Base-by-base conservation (phyloP, 2,329 filamentous ascomycete genomes). In the Xenoacremonium recifei region DNA sequence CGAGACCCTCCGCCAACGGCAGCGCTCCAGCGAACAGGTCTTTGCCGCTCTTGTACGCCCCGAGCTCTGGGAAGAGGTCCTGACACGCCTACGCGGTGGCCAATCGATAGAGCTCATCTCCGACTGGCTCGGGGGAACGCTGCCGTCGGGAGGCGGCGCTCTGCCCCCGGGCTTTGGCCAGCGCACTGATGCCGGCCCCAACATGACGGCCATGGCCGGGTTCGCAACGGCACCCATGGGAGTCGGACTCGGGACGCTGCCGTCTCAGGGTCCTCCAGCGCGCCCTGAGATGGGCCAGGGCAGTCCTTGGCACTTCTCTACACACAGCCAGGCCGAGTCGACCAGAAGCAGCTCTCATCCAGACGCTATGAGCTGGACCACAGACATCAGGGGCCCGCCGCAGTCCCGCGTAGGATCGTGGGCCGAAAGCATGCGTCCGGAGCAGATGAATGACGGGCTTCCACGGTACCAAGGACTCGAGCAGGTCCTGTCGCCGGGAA, bases 91-190 rank as follows among this genome's bases (percentile, higher is more conserved):
- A 32, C 77, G 75, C 31, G 65, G 60, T 19, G 79, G 80, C 31
- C 75, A 82, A 45, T 65, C 70, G 7, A 61, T 81, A 17, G 77
- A 82, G 33, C 65, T 47, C 34, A 79, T 84, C 41, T 75, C 77
- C 4, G 74, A 79, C 37, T 80, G 74, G 70, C 66, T 84, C 2
- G 66, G 61, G 13, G 55, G 52, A 3, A 48, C 55, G 3, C 41
- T 65, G 4, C 58, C 64, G 6, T 47, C 67, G 15, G 56, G 52
- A n/a, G 59, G 62, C 37, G 55, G 54, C 35, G 35, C 57, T 20
- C 46, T 64, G 25, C 52, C 64, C 6, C 45, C 54, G 9, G 15
- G 6, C 5, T 62, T 68, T 45, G 12, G 51, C 4, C 37, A 44
- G 4, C 37, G 43, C n/a, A 16, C 42, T 1, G 54, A 60, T 4